Evolutionary conservation across 2,329 filamentous ascomycete species (phyloP), one percentile per base, ranked within the genome.

Genomic region (Graphiopsis chlorocephala): DNA sequence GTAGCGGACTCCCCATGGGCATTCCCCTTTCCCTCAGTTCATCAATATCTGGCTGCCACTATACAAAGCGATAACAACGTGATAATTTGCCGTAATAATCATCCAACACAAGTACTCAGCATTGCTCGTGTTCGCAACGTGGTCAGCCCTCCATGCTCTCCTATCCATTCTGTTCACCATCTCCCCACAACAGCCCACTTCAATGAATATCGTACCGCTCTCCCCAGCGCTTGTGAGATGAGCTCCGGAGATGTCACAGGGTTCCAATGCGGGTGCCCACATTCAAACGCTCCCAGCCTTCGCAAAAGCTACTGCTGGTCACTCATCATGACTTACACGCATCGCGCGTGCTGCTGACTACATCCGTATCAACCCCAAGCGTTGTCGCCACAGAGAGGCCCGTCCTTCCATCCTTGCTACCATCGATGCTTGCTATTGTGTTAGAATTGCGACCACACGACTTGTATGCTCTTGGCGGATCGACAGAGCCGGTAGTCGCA

Each of bases 261-360:
- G 59, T 31, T 61, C 57, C 20, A 29, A 38, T 45, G 33, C 60
- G 60, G 60, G 60, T 62, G 60, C 60, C 60, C 60, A 62, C 60
- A 62, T 62, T 20, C 33, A 53, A 62, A 62, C 60, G 48, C 48
- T 53, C 60, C 60, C 60, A 62, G 60, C 60, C 50, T 48, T 55
- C 60, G 12, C 33, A 25, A 17, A 45, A 45, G 38, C n/a, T 20
- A 45, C n/a, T 38, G 50, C 23, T 29, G 58, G 50, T 42, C 60
- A 17, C 48, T 61, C 60, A 48, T 62, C 60, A 62, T 62, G 60
- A 62, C 60, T 62, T 62, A 25, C 48, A 62, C 26, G 11, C 11
- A 33, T 26, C 23, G 15, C 10, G 23, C 31, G 5, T 58, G 47
- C 25, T 55, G 58, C 42, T 61, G 45, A 61, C 58, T 61, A 45